Base-by-base conservation (phyloP, 306 rosid genomes). In the Rosa multiflora region DNA sequence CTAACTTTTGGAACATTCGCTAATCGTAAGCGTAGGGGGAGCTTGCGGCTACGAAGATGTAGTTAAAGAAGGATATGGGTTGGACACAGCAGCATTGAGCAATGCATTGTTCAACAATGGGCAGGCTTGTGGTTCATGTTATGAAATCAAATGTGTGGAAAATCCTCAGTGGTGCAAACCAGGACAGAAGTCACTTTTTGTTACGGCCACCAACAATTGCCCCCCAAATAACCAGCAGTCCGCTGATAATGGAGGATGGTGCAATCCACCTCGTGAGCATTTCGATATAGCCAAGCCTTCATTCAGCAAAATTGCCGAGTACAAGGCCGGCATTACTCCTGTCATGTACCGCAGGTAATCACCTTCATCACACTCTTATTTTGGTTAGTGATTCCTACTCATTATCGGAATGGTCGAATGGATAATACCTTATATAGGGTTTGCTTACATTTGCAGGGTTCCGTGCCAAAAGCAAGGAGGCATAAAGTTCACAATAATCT, bases 11-110 rank as follows among this genome's bases (percentile, higher is more conserved):
- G 2, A 52, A 20, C 14, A 23, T 29, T 63, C 10, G 14, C 6
- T 12, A 46, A 1, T 4, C 37, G 59, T 46, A 73, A 21, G 0
- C 66, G 69, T 69, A 92, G 98, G 97, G 64, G 92, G 97, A 70
- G 97, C 93, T 23, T 94, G 98, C 72, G 98, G 97, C 37, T 94
- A 92, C 20, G 89, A 83, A 2, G 93, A 90, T 73, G 97, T 94
- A 56, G 90, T 78, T 5, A 81, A 87, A 74, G 90, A 88, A 18
- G 97, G 97, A 7, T 94, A 87, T 49, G 99, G 97, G 10, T 44
- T 88, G 9, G 83, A 83, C 18, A 94, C 97, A 0, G 88, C 85
- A 76, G 97, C 97, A 64, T 3, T 91, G 81, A 94, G 97, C 85
- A 23, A 53, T 12, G 89, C 73, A 11, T 40, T 94, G 86, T 92